Conservation (phyloP, 352 stramenopile species). For the Pythium rhizo-oryzae region DNA sequence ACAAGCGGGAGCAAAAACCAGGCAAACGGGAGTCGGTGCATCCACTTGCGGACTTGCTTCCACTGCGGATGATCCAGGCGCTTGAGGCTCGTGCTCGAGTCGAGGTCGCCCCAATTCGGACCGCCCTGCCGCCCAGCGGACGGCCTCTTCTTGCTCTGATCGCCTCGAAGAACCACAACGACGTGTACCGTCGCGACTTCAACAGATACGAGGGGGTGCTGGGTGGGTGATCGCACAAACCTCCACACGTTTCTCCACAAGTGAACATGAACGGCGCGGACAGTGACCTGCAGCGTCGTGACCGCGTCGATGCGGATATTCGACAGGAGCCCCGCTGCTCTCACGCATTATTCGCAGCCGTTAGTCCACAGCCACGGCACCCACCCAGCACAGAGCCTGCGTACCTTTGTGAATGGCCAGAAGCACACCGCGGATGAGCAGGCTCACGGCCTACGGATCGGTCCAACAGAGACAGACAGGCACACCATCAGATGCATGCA, state of each 20-base stretch:
- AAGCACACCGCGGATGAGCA: conserved; percentile 19
- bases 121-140: too few relatives aligned
- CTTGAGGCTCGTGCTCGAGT: conserved; percentile 35
- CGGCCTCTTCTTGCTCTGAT: neutral
- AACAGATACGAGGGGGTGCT: conserved; percentile 46
- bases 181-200: conserved; percentile 45
- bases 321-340: conserved; percentile 46
- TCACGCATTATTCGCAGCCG: neutral
- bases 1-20: conserved; percentile 44
- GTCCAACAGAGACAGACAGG: neutral
- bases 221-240: conserved; percentile 51
- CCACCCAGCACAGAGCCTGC: neutral
- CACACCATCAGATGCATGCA: too few relatives aligned
- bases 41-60: conserved; percentile 36
- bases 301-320: conserved; percentile 46
- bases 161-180: conserved; percentile 17
- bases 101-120: conserved; percentile 14
- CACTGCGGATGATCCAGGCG: conserved; percentile 45
- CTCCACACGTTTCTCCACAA: conserved; percentile 56
- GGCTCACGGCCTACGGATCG: conserved; percentile 7
- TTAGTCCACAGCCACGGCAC: neutral
- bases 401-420: conserved; percentile 26
- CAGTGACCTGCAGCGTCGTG: conserved; percentile 48
- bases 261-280: conserved; percentile 42
- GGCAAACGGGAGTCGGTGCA: conserved; percentile 40